Conservation (phyloP, 495 filamentous ascomycete genomes). For the Trichocladium antarcticum region DNA sequence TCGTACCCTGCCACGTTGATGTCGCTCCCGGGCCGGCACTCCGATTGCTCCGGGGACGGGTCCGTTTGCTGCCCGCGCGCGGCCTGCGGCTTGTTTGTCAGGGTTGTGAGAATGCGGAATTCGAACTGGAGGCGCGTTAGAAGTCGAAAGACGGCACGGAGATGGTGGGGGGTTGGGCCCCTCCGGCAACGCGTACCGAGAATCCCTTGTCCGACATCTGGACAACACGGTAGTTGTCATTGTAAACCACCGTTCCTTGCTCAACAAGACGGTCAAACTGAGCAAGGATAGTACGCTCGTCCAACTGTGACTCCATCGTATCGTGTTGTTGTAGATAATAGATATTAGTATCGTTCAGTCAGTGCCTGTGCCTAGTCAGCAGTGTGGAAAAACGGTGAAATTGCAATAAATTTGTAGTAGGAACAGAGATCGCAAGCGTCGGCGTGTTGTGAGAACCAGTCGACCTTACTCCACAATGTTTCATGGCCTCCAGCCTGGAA, state of each 20-base stretch:
- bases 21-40: slow-evolving; percentile 20
- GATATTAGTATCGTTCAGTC: too few species aligned
- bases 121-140: slow-evolving; percentile 5
- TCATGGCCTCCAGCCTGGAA: too few species aligned
- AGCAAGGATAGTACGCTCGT: neutral
- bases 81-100: slow-evolving; percentile 7
- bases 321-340: neutral
- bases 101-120: slow-evolving; percentile 12
- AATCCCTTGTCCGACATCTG: neutral
- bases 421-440: too few species aligned
- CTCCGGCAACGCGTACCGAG: too few species aligned
- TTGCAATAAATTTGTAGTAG: too few species aligned
- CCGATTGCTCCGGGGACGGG: neutral
- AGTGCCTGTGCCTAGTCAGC: too few species aligned
- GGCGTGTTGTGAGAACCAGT: too few species aligned
- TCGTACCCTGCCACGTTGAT: slow-evolving; percentile 17
- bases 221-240: neutral
- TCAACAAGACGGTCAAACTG: slow-evolving; percentile 6
- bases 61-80: neutral
- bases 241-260: slow-evolving; percentile 3
- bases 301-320: neutral
- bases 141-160: neutral
- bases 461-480: too few species aligned
- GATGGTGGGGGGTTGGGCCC: neutral
- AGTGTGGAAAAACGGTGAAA: neutral